Conservation (phyloP, 2,329 filamentous ascomycete species). For the Ophiostoma quercus region DNA sequence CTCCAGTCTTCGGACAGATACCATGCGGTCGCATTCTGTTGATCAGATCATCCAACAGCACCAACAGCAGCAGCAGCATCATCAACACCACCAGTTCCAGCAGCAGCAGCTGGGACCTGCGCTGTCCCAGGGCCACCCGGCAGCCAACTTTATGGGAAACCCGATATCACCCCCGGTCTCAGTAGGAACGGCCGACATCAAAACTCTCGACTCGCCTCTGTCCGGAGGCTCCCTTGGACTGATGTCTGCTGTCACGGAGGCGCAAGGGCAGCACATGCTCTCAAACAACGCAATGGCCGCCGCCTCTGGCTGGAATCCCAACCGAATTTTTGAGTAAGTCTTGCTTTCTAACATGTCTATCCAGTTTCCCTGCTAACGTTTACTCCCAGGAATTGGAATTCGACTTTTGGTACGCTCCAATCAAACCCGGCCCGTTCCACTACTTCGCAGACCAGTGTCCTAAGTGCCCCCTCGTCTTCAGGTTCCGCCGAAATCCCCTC, state of each 20-base stretch:
- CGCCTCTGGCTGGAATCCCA: conserved; percentile 72
- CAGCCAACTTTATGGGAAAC: conserved; percentile 38
- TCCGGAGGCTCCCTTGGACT: conserved; percentile 66
- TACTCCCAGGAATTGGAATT: conserved; percentile 81
- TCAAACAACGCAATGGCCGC: conserved; percentile 47
- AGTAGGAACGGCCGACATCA: conserved; percentile 64
- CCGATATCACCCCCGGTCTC: conserved; percentile 79
- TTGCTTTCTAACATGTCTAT: neutral
- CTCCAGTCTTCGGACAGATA: conserved; percentile 47
- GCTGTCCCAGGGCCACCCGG: conserved; percentile 46
- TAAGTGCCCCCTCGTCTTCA: conserved; percentile 50
- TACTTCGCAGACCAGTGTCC: conserved; percentile 45
- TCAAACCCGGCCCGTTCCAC: conserved; percentile 42
- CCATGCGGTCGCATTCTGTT: conserved; percentile 45
- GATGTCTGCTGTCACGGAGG: conserved; percentile 56
- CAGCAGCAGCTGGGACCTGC: conserved; percentile 46
- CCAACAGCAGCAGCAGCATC: conserved; percentile 37
- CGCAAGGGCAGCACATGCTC: conserved; percentile 47
- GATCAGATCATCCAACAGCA: conserved; percentile 40
- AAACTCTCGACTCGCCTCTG: conserved; percentile 62
- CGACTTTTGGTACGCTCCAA: conserved; percentile 75
- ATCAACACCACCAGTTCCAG: conserved; percentile 37
- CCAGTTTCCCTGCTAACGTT: neutral
- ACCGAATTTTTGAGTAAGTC: conserved; percentile 83
- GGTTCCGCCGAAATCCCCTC: conserved; percentile 51